Evolutionary conservation across 768 basidiomycete species (phyloP).

Genomic region (Rhizopogon roseolus): DNA sequence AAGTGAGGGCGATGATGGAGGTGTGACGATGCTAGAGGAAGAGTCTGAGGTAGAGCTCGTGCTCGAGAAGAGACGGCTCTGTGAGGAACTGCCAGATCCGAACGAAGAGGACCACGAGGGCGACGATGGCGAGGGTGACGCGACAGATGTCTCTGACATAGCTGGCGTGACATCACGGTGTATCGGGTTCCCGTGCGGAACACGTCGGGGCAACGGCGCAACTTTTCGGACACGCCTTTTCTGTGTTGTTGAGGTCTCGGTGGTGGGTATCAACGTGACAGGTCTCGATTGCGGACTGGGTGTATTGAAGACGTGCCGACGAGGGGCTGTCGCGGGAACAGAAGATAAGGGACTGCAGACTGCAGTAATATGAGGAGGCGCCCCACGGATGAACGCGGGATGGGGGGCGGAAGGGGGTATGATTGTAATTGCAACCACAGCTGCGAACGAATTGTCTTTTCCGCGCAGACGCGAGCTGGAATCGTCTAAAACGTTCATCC

Average conservation of each 20-base stretch:
- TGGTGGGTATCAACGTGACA: slow-evolving; percentile 7
- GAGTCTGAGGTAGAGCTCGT: background rate
- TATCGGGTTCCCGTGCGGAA: slow-evolving; percentile 11
- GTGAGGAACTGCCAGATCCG: background rate
- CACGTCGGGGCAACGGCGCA: slow-evolving; percentile 21
- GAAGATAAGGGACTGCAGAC: slow-evolving; percentile 3
- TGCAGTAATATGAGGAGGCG: background rate
- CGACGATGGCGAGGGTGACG: background rate
- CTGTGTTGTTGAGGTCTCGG: background rate
- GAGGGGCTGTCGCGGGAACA: slow-evolving; percentile 3
- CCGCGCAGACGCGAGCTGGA: background rate
- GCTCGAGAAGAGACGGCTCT: background rate
- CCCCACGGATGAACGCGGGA: slow-evolving; percentile 9
- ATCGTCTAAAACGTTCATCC: slow-evolving; percentile 8
- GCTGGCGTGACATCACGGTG: slow-evolving; percentile 10
- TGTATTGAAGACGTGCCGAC: slow-evolving; percentile 12
- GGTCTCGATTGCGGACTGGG: slow-evolving; percentile 13
- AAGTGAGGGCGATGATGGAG: slow-evolving; percentile 1
- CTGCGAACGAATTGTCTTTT: background rate
- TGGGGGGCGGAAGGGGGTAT: slow-evolving; percentile 11
- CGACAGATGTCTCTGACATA: slow-evolving; percentile 2
- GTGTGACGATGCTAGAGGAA: background rate
- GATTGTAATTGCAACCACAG: slow-evolving; percentile 11
- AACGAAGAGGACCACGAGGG: background rate
- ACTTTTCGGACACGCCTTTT: slow-evolving; percentile 9